Percentiles rank a stretch among this genome's conserved stretches.
Conservation (phyloP, 1,284 basidiomycete genomes). For the Cryptococcus sp. region DNA sequence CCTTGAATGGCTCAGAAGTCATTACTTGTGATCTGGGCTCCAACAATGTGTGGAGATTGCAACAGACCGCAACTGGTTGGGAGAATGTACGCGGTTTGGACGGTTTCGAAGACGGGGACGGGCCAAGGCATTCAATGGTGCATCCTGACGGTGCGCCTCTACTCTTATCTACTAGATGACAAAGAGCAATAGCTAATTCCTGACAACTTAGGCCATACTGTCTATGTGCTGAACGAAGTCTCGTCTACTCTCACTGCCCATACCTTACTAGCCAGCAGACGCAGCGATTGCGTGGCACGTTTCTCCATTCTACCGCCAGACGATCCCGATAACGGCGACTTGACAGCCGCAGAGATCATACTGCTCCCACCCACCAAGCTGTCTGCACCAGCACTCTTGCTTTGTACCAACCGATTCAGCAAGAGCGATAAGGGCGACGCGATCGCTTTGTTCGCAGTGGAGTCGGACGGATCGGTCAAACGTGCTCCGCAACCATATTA, state of each 20-base stretch:
- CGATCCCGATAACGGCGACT: not conserved
- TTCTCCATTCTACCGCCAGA: conserved; percentile 13
- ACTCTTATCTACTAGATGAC: too few species aligned
- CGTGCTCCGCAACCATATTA: conserved; percentile 1
- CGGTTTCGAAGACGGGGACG: conserved; percentile 19
- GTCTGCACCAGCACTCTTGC: conserved; percentile 1
- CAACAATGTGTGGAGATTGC: conserved; percentile 4
- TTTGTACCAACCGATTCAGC: conserved; percentile 18
- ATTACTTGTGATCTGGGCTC: conserved; percentile 1
- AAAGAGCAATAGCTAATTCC: not conserved
- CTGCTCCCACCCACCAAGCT: conserved; percentile 4
- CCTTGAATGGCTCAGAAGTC: not conserved
- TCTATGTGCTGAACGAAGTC: conserved; percentile 19
- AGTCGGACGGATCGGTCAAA: conserved; percentile 7
- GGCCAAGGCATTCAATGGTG: conserved; percentile 16
- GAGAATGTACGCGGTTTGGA: conserved; percentile 3
- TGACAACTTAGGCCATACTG: conserved; percentile 5
- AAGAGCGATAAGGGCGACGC: conserved; percentile 14
- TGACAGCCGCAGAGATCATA: conserved; percentile 15
- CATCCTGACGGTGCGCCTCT: conserved; percentile 14
- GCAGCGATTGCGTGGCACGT: conserved; percentile 1
- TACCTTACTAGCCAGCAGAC: not conserved
- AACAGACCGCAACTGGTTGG: not conserved
- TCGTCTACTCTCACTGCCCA: conserved; percentile 13
- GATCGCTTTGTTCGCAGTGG: conserved; percentile 13